Evolutionary conservation across 2,329 filamentous ascomycete genomes (phyloP).

Genomic region (Ilyonectria sp.): DNA sequence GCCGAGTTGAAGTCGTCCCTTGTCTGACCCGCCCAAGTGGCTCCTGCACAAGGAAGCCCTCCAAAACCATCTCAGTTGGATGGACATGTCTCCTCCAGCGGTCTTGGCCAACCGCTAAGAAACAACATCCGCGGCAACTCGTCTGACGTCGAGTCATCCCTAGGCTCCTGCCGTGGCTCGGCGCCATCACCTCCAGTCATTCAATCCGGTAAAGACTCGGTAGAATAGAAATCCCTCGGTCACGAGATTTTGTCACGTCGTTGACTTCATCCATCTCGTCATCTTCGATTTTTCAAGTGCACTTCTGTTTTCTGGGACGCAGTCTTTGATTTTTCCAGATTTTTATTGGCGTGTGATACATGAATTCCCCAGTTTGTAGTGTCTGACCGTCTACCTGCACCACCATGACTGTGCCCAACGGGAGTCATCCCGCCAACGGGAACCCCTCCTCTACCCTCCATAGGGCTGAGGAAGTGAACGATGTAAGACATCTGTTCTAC

Average conservation of each 20-base stretch:
- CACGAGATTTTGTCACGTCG: conserved; percentile 45
- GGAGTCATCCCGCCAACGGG: conserved; percentile 35
- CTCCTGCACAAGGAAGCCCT: conserved; percentile 7
- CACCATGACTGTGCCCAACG: conserved; percentile 47
- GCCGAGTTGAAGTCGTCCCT: not conserved
- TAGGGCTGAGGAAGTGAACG: conserved; percentile 53
- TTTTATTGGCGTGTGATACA: conserved; percentile 10
- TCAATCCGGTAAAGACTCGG: conserved; percentile 48
- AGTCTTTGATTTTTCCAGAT: conserved; percentile 5
- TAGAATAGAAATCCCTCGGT: conserved; percentile 45
- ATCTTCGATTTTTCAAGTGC: conserved; percentile 36
- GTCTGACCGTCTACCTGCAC: conserved; percentile 23
- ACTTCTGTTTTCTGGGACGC: not conserved
- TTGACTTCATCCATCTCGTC: conserved; percentile 32
- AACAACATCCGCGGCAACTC: conserved; percentile 1
- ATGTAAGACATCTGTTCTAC: conserved; percentile 43
- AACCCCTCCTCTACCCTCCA: conserved; percentile 45
- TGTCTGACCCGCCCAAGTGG: not conserved
- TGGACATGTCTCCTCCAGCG: not conserved
- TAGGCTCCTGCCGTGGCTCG: conserved; percentile 10
- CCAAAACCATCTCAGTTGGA: conserved; percentile 27
- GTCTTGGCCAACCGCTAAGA: conserved; percentile 1
- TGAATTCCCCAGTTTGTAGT: not conserved
- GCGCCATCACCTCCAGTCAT: not conserved
- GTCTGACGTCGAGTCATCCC: not conserved